Conservation (phyloP, 306 rosid species). For the Adenanthera pavonina region DNA sequence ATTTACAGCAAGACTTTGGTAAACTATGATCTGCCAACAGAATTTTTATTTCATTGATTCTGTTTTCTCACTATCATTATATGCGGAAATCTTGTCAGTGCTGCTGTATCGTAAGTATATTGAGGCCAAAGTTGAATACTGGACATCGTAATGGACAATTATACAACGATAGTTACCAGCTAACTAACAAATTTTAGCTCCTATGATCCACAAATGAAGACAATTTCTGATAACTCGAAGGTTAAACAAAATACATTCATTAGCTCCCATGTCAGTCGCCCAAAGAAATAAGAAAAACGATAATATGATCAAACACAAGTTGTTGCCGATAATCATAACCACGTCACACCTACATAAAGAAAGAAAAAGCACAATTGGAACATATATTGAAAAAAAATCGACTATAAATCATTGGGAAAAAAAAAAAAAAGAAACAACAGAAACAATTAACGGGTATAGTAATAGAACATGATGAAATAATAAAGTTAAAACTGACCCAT, state of each 20-base stretch:
- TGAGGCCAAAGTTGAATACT: background rate
- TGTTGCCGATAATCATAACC: slow-evolving; percentile 29
- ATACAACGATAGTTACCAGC: background rate
- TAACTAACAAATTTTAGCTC: background rate
- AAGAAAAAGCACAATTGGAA: slow-evolving; percentile 9
- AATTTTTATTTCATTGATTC: background rate
- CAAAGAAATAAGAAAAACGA: slow-evolving; percentile 15
- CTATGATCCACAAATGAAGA: background rate
- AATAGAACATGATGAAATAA: background rate
- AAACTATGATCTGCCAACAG: background rate
- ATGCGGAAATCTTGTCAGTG: background rate
- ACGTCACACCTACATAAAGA: slow-evolving; percentile 34
- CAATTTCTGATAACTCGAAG: background rate
- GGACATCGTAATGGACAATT: background rate
- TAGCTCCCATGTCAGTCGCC: slow-evolving; percentile 26
- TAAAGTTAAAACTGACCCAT: slow-evolving; percentile 60
- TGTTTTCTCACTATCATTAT: background rate
- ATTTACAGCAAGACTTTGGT: background rate
- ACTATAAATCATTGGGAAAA: background rate
- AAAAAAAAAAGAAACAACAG: background rate
- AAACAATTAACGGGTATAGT: background rate
- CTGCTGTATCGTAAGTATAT: background rate
- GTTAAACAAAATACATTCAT: background rate
- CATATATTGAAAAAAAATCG: background rate
- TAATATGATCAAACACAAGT: slow-evolving; percentile 35